Conservation (phyloP, 2,329 filamentous ascomycete species). For the Fusarium cyanostomum region DNA sequence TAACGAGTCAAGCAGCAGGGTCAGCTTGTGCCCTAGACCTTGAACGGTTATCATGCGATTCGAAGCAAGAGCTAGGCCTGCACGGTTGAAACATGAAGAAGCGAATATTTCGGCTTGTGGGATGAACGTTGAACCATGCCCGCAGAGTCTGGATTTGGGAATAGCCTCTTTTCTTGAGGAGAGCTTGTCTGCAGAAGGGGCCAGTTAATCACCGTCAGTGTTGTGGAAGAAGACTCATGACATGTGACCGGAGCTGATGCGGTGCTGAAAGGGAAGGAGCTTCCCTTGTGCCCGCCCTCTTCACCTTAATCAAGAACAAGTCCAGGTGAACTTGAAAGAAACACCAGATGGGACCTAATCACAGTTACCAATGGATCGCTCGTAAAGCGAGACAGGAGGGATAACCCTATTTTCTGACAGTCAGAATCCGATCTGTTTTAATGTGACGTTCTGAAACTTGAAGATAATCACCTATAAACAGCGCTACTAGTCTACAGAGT, state of each 20-base stretch:
- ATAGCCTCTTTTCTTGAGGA: constrained; percentile 15
- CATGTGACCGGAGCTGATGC: too few relatives aligned
- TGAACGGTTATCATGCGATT: constrained; percentile 5
- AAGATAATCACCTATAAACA: constrained; percentile 13
- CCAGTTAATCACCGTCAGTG: too few relatives aligned
- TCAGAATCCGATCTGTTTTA: constrained; percentile 21
- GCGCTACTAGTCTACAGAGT: too few relatives aligned
- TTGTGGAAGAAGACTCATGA: too few relatives aligned
- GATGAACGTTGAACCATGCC: background rate
- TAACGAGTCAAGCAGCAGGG: constrained; percentile 16
- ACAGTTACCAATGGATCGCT: too few relatives aligned
- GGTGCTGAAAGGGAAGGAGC: constrained; percentile 1
- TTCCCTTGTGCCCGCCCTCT: background rate
- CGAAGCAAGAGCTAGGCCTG: constrained; percentile 5
- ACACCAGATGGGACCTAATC: too few relatives aligned
- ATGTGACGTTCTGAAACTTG: constrained; percentile 24
- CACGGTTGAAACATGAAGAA: constrained; percentile 27
- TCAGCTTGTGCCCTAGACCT: constrained; percentile 11
- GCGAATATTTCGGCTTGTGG: constrained; percentile 7
- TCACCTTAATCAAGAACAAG: background rate
- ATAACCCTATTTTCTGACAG: background rate
- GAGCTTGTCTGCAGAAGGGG: background rate
- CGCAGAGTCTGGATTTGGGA: constrained; percentile 3
- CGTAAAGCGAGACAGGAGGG: background rate
- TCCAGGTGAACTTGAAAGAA: too few relatives aligned